Percentiles rank a stretch among this genome's conserved stretches.
These are phyloP conservation scores for Setaria italica DNA, from an alignment of 202 grass and related monocot genomes.

Conservation along the genomic window DNA sequence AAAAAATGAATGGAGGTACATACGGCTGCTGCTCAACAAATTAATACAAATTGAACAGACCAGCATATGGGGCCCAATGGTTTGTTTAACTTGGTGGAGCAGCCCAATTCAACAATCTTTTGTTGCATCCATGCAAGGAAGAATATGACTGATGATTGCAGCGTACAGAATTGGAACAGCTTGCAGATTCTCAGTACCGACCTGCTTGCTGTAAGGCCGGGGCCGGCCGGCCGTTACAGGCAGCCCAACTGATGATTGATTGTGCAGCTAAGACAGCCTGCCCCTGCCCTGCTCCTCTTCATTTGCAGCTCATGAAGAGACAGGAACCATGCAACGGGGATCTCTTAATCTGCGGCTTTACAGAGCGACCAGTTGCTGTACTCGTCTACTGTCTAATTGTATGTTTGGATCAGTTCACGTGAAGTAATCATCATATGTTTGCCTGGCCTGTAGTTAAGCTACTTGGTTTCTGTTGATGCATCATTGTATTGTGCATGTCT, in stretches of 20 bases:
- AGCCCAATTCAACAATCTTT: not conserved
- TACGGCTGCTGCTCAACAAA: too few species aligned
- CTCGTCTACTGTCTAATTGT: not conserved
- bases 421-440: not conserved
- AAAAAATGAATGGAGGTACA: too few species aligned
- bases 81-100: not conserved
- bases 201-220: not conserved
- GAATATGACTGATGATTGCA: not conserved
- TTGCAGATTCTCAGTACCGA: constrained; percentile 2
- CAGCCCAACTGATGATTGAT: constrained; percentile 8
- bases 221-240: not conserved
- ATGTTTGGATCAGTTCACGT: not conserved
- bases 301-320: not conserved
- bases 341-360: not conserved
- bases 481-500: not conserved
- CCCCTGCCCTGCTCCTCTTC: not conserved
- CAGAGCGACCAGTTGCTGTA: not conserved
- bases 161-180: not conserved
- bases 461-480: not conserved
- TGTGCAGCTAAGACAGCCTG: not conserved
- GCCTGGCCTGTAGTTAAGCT: not conserved
- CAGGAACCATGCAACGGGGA: too few species aligned
- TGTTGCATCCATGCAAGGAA: not conserved
- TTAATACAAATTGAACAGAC: not conserved
- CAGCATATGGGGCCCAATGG: not conserved